Evolutionary conservation across 768 basidiomycete species (phyloP).

Genomic region (Mycena pura): DNA sequence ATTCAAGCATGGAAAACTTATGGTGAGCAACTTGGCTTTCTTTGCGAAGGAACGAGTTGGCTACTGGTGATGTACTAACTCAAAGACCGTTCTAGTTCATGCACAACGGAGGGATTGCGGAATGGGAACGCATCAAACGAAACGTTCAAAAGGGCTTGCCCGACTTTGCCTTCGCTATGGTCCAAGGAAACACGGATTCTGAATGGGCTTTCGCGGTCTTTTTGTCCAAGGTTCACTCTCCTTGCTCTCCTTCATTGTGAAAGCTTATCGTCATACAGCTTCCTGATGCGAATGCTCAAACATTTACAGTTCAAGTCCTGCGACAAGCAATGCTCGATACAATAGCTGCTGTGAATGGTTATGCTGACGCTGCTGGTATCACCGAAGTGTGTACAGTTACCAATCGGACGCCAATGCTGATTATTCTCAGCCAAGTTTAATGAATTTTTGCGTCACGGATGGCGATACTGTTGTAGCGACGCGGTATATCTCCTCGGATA

Average conservation of each 20-base stretch:
- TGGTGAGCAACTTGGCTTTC: slow-evolving; percentile 58
- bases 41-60: no score
- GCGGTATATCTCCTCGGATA: slow-evolving; percentile 90
- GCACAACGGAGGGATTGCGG: slow-evolving; percentile 95
- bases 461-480: slow-evolving; percentile 94
- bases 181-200: slow-evolving; percentile 95
- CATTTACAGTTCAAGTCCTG: slow-evolving; percentile 74
- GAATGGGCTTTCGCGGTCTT: slow-evolving; percentile 98
- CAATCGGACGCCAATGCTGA: background rate
- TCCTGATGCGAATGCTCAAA: slow-evolving; percentile 76
- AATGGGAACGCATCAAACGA: slow-evolving; percentile 83
- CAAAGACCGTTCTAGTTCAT: slow-evolving; percentile 69
- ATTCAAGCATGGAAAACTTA: slow-evolving; percentile 88
- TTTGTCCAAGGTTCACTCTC: slow-evolving; percentile 69
- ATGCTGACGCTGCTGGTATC: slow-evolving; percentile 75
- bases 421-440: slow-evolving; percentile 71
- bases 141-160: slow-evolving; percentile 75
- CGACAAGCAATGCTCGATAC: slow-evolving; percentile 90
- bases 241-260: slow-evolving; percentile 12
- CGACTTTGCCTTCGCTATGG: slow-evolving; percentile 85
- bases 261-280: slow-evolving; percentile 71
- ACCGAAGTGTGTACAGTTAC: slow-evolving; percentile 61
- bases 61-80: background rate
- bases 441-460: slow-evolving; percentile 98
- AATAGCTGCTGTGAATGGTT: slow-evolving; percentile 77